These are phyloP conservation scores for Afroboletus lepidellus DNA, from an alignment of 1,284 basidiomycete species.

Conservation along the genomic window DNA sequence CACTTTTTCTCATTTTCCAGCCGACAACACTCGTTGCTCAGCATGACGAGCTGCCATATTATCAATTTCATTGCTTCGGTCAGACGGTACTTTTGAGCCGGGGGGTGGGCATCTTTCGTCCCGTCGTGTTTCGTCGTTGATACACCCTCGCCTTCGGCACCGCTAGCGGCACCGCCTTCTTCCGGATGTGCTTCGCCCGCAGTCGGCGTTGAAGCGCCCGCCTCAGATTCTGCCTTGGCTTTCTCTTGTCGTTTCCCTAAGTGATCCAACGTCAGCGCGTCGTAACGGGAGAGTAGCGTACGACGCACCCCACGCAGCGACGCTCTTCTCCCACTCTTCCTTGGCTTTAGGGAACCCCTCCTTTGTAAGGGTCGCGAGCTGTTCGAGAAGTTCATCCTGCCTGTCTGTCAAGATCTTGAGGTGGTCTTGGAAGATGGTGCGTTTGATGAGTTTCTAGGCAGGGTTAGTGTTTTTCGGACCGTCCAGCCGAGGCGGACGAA, in stretches of 20 bases:
- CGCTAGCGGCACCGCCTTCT: slow-evolving; percentile 31
- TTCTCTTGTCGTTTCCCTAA: slow-evolving; percentile 65
- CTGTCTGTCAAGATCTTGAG: slow-evolving; percentile 57
- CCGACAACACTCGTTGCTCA: slow-evolving; percentile 78
- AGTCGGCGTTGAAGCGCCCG: slow-evolving; percentile 30
- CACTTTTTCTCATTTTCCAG: slow-evolving; percentile 85
- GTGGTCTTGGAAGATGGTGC: slow-evolving; percentile 73
- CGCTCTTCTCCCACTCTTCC: slow-evolving; percentile 71
- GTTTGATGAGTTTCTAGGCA: slow-evolving; percentile 76
- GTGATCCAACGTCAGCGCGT: neutral
- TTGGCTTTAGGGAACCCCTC: slow-evolving; percentile 66
- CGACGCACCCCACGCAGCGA: slow-evolving; percentile 61
- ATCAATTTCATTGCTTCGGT: slow-evolving; percentile 74
- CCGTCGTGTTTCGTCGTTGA: slow-evolving; percentile 33
- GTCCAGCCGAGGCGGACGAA: slow-evolving; percentile 33
- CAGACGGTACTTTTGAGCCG: slow-evolving; percentile 67
- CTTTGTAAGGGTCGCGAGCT: slow-evolving; percentile 56
- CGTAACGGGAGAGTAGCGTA: neutral
- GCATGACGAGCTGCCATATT: slow-evolving; percentile 74
- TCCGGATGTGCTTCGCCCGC: slow-evolving; percentile 43
- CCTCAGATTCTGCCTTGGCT: slow-evolving; percentile 41
- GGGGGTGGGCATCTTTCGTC: slow-evolving; percentile 52
- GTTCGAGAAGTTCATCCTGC: slow-evolving; percentile 60
- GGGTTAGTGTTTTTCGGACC: slow-evolving; percentile 9
- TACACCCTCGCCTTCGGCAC: slow-evolving; percentile 31